Percentiles rank a stretch among this genome's conserved stretches.
These are phyloP conservation scores for Nakataea oryzae DNA, from an alignment of 2,329 filamentous ascomycete species.

Conservation along the genomic window DNA sequence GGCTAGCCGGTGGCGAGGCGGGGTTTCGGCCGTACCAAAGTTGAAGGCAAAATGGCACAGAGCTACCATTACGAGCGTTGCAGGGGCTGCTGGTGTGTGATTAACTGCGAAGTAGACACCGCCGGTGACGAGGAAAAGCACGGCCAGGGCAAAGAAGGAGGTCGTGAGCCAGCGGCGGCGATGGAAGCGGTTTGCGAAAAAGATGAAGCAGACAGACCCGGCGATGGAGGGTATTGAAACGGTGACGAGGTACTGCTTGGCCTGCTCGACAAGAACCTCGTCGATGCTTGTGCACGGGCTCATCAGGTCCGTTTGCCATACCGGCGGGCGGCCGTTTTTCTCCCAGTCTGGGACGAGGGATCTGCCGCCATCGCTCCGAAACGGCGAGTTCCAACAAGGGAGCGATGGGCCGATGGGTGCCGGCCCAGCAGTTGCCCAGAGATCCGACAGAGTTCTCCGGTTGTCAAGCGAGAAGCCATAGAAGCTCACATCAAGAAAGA, in stretches of 20 bases:
- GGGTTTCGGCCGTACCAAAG: conserved; percentile 28
- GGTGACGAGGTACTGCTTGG: conserved; percentile 41
- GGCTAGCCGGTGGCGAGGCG: too few species aligned
- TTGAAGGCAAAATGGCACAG: conserved; percentile 45
- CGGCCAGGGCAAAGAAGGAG: conserved; percentile 34
- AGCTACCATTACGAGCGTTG: conserved; percentile 39
- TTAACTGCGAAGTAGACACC: conserved; percentile 38
- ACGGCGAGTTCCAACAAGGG: conserved; percentile 34
- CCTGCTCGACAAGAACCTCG: conserved; percentile 38
- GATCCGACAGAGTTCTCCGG: conserved; percentile 27
- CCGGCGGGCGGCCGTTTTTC: conserved; percentile 23
- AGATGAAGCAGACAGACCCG: conserved; percentile 36
- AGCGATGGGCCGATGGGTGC: conserved; percentile 24
- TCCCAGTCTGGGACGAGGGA: conserved; percentile 33
- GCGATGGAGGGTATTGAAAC: conserved; percentile 40
- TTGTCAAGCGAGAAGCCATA: conserved; percentile 44
- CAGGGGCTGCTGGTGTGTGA: conserved; percentile 27
- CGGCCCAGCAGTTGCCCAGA: conserved; percentile 27
- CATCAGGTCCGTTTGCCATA: conserved; percentile 38
- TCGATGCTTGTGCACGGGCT: conserved; percentile 41
- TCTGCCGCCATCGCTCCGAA: conserved; percentile 25
- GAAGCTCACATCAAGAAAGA: conserved; percentile 45
- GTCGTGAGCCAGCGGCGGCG: conserved; percentile 37
- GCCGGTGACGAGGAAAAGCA: conserved; percentile 37
- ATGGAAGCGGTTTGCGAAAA: conserved; percentile 34